Conservation (phyloP, 2,329 filamentous ascomycete species). For the Cercospora citrullina region DNA sequence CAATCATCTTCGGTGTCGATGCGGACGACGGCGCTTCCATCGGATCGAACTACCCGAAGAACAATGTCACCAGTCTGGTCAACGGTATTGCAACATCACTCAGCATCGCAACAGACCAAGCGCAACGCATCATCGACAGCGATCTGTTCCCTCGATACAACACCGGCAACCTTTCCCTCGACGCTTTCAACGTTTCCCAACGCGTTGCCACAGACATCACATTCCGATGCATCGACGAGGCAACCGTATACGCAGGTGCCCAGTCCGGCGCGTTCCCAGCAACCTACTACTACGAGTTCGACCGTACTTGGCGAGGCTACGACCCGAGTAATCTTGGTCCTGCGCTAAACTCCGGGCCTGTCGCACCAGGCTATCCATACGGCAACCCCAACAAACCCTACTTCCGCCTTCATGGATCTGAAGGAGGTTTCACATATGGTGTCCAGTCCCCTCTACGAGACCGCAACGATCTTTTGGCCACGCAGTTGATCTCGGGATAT, state of each 20-base stretch:
- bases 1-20: constrained; percentile 58
- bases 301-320: constrained; percentile 55
- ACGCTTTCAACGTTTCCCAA: constrained; percentile 57
- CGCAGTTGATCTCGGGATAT: constrained; percentile 50
- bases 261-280: constrained; percentile 49
- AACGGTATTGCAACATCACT: constrained; percentile 50
- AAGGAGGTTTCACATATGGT: constrained; percentile 40
- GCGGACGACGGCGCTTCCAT: constrained; percentile 59
- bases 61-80: constrained; percentile 44
- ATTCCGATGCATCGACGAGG: constrained; percentile 62
- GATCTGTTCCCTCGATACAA: constrained; percentile 54
- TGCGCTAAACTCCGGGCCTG: constrained; percentile 35
- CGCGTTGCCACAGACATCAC: constrained; percentile 59
- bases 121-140: constrained; percentile 45
- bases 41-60: constrained; percentile 48
- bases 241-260: constrained; percentile 56
- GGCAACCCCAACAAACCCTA: constrained; percentile 56
- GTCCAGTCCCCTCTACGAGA: constrained; percentile 50
- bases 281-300: constrained; percentile 62
- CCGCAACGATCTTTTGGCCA: constrained; percentile 49
- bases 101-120: constrained; percentile 46
- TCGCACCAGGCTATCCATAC: constrained; percentile 41
- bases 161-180: constrained; percentile 54
- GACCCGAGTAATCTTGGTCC: constrained; percentile 57
- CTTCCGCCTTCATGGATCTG: constrained; percentile 59